These are phyloP conservation scores for Arthrobotrys entomopaga DNA, from an alignment of 2,329 filamentous ascomycete species.

Conservation along the genomic window DNA sequence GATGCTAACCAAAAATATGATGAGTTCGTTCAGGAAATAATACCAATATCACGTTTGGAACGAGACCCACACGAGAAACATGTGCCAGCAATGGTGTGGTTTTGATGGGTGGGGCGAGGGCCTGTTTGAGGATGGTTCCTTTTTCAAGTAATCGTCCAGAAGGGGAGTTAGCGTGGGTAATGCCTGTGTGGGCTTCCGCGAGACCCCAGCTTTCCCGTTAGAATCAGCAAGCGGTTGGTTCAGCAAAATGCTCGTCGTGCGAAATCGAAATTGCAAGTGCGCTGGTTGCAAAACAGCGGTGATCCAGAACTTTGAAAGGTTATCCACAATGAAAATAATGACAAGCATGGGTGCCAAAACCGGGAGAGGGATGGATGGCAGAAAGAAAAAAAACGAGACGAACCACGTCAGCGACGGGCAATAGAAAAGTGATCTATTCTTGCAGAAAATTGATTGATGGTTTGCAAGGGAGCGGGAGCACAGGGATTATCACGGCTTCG, in stretches of 20 bases:
- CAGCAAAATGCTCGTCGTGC: conserved; percentile 32
- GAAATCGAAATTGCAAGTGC: conserved; percentile 54
- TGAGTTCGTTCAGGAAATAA: too few species aligned
- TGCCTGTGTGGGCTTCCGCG: conserved; percentile 51
- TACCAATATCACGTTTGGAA: conserved; percentile 5
- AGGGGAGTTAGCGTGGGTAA: conserved; percentile 49
- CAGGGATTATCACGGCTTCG: conserved; percentile 46
- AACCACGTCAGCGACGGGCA: conserved; percentile 53
- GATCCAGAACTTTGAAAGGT: conserved; percentile 42
- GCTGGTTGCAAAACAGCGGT: conserved; percentile 32
- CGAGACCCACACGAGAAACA: conserved; percentile 41
- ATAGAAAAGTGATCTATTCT: conserved; percentile 39
- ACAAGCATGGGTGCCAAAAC: conserved; percentile 27
- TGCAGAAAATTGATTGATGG: conserved; percentile 47
- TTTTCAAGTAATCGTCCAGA: conserved; percentile 54
- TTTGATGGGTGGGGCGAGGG: conserved; percentile 46
- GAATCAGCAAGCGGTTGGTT: conserved; percentile 35
- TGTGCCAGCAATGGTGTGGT: conserved; percentile 30
- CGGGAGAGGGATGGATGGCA: conserved; percentile 19
- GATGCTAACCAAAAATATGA: too few species aligned
- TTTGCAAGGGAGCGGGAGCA: conserved; percentile 51
- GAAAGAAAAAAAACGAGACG: conserved; percentile 16
- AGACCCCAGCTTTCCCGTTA: conserved; percentile 44
- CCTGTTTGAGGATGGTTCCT: conserved; percentile 55
- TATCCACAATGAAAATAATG: conserved; percentile 27